phyloP scores from a whole-genome alignment of 2,329 filamentous ascomycete species.

The Penicillium frequentans region DNA sequence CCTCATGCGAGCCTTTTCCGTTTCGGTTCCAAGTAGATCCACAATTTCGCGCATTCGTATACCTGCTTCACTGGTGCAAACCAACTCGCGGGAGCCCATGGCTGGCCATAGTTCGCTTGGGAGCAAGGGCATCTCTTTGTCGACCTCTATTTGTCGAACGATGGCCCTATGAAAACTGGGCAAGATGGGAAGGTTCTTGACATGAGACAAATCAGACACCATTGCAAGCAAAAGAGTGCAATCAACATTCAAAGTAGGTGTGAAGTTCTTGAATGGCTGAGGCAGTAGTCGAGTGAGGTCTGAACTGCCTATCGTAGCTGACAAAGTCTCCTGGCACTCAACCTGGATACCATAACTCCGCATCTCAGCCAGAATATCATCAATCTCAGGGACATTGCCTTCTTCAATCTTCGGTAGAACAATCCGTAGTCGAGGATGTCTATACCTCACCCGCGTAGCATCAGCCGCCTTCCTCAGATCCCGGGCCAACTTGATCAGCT shows the following conservation, averaged over 20 bases:
- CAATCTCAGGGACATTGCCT: conserved; percentile 54
- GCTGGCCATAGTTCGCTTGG: conserved; percentile 63
- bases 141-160: conserved; percentile 63
- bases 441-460: conserved; percentile 59
- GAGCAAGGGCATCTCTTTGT: conserved; percentile 61
- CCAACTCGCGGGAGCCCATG: conserved; percentile 56
- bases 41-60: conserved; percentile 68
- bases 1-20: conserved; percentile 60
- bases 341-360: conserved; percentile 50
- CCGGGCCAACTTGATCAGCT: conserved; percentile 61
- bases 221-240: conserved; percentile 70
- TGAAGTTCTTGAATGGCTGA: conserved; percentile 42
- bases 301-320: conserved; percentile 11
- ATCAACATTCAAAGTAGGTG: conserved; percentile 48
- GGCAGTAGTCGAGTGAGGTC: conserved; percentile 39
- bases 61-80: conserved; percentile 67
- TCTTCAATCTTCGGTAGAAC: conserved; percentile 60
- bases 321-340: conserved; percentile 32
- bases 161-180: conserved; percentile 62
- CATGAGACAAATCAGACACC: conserved; percentile 71
- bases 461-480: conserved; percentile 59
- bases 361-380: conserved; percentile 57
- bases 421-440: conserved; percentile 59
- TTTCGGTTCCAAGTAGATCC: conserved; percentile 60
- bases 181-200: conserved; percentile 42